phyloP scores from a whole-genome alignment of 345 rosid species.

The Camelina laxa region DNA sequence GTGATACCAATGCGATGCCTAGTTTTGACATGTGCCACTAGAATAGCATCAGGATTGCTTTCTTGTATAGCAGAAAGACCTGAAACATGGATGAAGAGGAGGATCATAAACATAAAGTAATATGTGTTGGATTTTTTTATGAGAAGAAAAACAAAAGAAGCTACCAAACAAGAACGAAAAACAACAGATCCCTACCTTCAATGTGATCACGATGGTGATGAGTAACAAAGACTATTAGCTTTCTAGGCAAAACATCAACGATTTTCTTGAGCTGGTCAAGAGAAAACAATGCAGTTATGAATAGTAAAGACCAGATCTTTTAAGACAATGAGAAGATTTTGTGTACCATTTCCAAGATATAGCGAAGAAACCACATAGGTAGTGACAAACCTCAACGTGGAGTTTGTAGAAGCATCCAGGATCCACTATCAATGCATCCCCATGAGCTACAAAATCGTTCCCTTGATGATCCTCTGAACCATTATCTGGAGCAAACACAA shows the following conservation, averaged over 20 bases:
- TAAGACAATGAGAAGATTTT: constrained; percentile 4
- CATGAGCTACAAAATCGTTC: constrained; percentile 51
- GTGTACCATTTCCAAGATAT: background rate
- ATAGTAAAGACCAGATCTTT: background rate
- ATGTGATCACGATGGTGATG: constrained; percentile 90
- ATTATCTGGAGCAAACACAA: constrained; percentile 66
- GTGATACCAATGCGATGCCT: constrained; percentile 57
- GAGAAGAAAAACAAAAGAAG: background rate
- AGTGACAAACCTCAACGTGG: constrained; percentile 62
- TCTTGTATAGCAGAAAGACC: constrained; percentile 88
- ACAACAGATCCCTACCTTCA: constrained; percentile 58
- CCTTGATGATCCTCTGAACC: constrained; percentile 45
- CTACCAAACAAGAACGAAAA: constrained; percentile 9
- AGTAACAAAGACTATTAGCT: constrained; percentile 77
- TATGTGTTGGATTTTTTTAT: background rate
- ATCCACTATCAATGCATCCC: constrained; percentile 88
- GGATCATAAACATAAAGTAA: constrained; percentile 11
- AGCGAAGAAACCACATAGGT: background rate
- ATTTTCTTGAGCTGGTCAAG: constrained; percentile 69
- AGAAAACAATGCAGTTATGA: constrained; percentile 30
- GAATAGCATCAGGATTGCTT: constrained; percentile 66
- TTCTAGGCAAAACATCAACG: constrained; percentile 70
- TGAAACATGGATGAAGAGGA: constrained; percentile 46
- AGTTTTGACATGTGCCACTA: constrained; percentile 79
- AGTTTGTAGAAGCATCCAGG: constrained; percentile 69